phyloP scores from a whole-genome alignment of 2,329 filamentous ascomycete species.

The Exophiala oligosperma region DNA sequence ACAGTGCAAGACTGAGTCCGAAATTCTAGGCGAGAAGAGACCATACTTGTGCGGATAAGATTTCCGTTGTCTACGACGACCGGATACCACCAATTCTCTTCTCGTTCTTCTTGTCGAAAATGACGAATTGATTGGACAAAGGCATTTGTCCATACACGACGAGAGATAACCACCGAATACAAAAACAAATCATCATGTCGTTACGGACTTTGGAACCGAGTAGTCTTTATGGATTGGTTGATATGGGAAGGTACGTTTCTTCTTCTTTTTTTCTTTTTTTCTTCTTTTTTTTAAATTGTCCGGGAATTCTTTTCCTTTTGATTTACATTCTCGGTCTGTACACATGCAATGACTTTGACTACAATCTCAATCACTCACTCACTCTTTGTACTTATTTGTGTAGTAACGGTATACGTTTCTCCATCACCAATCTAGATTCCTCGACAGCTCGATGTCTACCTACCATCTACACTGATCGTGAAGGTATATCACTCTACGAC shows the following conservation, averaged over 20 bases:
- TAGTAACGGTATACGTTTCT: constrained; percentile 89
- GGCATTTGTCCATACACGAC: too few relatives aligned
- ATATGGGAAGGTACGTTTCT: constrained; percentile 42
- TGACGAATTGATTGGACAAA: too few relatives aligned
- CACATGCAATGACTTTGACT: background rate
- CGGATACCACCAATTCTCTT: too few relatives aligned
- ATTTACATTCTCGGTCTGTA: background rate
- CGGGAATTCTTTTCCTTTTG: background rate
- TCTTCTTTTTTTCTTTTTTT: background rate
- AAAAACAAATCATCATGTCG: constrained; percentile 2
- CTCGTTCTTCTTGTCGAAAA: too few relatives aligned
- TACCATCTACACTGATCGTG: constrained; percentile 76
- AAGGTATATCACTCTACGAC: constrained; percentile 83
- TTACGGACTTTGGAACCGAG: constrained; percentile 18
- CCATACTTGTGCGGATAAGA: too few relatives aligned
- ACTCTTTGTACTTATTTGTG: background rate
- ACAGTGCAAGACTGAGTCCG: too few relatives aligned
- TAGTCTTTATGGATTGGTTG: constrained; percentile 39
- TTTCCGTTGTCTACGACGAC: too few relatives aligned
- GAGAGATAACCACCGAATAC: too few relatives aligned
- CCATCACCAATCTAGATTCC: constrained; percentile 77
- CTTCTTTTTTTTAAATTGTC: too few relatives aligned
- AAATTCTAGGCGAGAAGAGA: too few relatives aligned
- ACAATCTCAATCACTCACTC: background rate
- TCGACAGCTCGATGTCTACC: constrained; percentile 70